phyloP scores from a whole-genome alignment of 2,329 filamentous ascomycete genomes.

The Rhynchosporium graminicola region DNA sequence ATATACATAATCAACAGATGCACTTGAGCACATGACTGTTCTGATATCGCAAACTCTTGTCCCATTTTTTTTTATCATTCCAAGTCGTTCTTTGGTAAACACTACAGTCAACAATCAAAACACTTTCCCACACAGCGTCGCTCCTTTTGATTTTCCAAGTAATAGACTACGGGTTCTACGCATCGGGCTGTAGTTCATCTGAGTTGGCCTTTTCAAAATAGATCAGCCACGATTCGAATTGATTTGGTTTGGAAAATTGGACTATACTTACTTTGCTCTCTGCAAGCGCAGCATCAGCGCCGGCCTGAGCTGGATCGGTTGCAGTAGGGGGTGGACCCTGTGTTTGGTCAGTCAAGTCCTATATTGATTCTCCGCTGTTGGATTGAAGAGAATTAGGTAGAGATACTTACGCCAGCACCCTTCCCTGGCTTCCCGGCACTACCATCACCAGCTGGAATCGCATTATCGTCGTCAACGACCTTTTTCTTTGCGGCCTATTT shows the following conservation, averaged over 20 bases:
- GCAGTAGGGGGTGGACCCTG: not conserved
- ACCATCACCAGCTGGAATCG: too few relatives aligned
- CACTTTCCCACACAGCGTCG: too few relatives aligned
- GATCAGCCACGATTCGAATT: not conserved
- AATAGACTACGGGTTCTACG: not conserved
- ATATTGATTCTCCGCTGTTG: not conserved
- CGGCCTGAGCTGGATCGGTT: slow-evolving; percentile 2
- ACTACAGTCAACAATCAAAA: too few relatives aligned
- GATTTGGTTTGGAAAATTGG: not conserved
- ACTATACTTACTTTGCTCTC: slow-evolving; percentile 3
- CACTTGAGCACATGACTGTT: too few relatives aligned
- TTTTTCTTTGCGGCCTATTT: too few relatives aligned
- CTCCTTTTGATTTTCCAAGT: too few relatives aligned
- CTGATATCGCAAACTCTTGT: too few relatives aligned
- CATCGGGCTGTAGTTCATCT: not conserved
- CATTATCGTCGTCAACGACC: too few relatives aligned
- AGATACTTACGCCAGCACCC: not conserved
- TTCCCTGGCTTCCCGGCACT: too few relatives aligned
- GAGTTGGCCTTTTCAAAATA: not conserved
- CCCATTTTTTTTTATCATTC: too few relatives aligned
- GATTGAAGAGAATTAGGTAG: not conserved
- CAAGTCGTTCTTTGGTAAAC: too few relatives aligned
- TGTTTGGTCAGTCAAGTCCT: not conserved
- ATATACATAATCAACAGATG: too few relatives aligned
- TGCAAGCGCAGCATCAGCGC: slow-evolving; percentile 5